Evolutionary conservation across 345 rosid genomes (phyloP).

Genomic region (Hypericum androsaemum): DNA sequence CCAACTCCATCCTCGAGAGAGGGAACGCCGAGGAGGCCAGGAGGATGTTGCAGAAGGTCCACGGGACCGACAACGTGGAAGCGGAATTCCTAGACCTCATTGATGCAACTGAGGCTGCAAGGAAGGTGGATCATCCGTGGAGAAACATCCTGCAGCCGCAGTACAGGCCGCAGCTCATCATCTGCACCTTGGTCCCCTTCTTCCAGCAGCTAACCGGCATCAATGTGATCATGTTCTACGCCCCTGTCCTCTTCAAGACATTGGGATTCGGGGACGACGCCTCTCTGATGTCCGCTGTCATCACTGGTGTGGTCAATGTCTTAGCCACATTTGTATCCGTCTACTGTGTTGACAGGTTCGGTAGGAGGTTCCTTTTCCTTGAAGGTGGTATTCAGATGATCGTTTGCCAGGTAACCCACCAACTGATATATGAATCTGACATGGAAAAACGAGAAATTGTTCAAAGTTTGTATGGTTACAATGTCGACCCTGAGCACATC

Average conservation of each 20-base stretch:
- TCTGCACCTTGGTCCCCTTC: constrained; percentile 44
- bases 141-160: constrained; percentile 36
- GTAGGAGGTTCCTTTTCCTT: constrained; percentile 55
- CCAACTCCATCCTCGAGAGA: constrained; percentile 66
- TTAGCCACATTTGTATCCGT: constrained; percentile 51
- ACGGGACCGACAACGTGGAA: constrained; percentile 43
- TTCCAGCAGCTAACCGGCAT: constrained; percentile 78
- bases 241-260: constrained; percentile 65
- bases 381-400: constrained; percentile 73
- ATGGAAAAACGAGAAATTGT: too few species aligned
- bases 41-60: constrained; percentile 42
- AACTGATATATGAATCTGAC: too few species aligned
- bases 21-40: constrained; percentile 51
- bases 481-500: neutral
- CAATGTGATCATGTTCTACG: constrained; percentile 65
- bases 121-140: constrained; percentile 54
- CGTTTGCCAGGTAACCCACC: constrained; percentile 41
- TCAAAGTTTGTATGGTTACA: neutral
- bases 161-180: constrained; percentile 58
- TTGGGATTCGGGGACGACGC: constrained; percentile 63
- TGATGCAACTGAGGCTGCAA: constrained; percentile 52
- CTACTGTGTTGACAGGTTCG: constrained; percentile 43
- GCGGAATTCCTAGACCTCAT: constrained; percentile 56
- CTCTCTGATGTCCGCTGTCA: constrained; percentile 58
- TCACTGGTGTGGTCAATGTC: constrained; percentile 57